Conservation (phyloP, 2,329 filamentous ascomycete species). For the Seiridium cupressi region DNA sequence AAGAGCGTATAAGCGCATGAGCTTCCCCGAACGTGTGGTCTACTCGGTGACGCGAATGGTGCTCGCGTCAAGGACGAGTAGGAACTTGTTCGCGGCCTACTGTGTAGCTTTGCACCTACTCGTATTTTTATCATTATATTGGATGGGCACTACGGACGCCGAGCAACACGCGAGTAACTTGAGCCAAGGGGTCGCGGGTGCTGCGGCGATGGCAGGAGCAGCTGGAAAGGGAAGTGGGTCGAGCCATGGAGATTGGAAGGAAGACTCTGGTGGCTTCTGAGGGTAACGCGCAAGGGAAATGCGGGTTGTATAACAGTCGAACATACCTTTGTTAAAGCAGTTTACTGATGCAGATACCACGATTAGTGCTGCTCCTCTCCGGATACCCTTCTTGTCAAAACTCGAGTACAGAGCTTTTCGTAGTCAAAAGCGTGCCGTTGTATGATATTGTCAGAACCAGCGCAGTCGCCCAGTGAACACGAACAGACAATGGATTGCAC, state of each 20-base stretch:
- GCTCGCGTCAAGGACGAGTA: slow-evolving; percentile 81
- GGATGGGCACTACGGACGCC: slow-evolving; percentile 69
- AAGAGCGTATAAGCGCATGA: slow-evolving; percentile 90
- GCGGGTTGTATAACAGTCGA: no score
- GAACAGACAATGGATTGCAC: no score
- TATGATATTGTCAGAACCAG: no score
- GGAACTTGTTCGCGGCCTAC: slow-evolving; percentile 92
- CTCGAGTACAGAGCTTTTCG: no score
- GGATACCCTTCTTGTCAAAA: no score
- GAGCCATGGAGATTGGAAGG: slow-evolving; percentile 58
- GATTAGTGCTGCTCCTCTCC: no score
- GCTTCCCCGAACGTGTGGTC: slow-evolving; percentile 81
- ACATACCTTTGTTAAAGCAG: no score
- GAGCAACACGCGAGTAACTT: slow-evolving; percentile 60
- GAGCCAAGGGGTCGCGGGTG: slow-evolving; percentile 41
- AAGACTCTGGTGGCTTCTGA: slow-evolving; percentile 37
- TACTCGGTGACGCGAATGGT: slow-evolving; percentile 91
- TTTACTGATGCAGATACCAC: no score
- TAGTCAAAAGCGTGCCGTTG: no score
- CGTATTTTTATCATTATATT: slow-evolving; percentile 84
- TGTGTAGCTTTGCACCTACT: slow-evolving; percentile 85
- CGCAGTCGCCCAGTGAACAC: no score
- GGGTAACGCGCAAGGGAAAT: no score
- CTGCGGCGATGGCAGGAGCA: slow-evolving; percentile 35
- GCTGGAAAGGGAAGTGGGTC: slow-evolving; percentile 26